phyloP scores from a whole-genome alignment of 345 rosid genomes.

The Iberis pinnata region DNA sequence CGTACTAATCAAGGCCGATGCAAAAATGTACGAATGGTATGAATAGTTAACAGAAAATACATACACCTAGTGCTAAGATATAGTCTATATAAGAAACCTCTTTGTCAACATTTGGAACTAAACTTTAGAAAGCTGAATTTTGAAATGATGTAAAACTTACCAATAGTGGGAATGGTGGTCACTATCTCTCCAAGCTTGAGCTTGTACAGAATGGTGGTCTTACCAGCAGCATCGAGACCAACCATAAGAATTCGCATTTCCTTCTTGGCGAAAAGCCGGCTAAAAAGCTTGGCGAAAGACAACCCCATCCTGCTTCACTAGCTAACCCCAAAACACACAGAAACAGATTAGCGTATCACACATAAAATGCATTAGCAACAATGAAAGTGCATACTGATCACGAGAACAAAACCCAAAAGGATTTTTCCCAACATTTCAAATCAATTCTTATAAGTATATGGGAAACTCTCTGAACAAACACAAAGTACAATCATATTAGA shows the following conservation, averaged over 20 bases:
- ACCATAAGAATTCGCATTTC: constrained; percentile 78
- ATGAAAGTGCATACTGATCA: background rate
- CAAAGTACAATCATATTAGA: background rate
- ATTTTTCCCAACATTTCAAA: background rate
- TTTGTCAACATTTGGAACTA: background rate
- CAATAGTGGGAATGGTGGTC: constrained; percentile 71
- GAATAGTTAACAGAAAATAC: background rate
- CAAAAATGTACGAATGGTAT: background rate
- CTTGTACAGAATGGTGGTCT: constrained; percentile 72
- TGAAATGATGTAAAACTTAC: constrained; percentile 25
- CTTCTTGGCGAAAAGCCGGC: constrained; percentile 32
- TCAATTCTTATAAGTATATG: background rate
- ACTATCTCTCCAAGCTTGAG: constrained; percentile 66
- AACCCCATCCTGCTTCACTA: constrained; percentile 16
- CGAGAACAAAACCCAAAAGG: background rate
- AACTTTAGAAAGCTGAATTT: background rate
- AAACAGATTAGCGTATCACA: background rate
- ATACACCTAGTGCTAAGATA: background rate
- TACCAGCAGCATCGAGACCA: constrained; percentile 72
- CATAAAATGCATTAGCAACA: background rate
- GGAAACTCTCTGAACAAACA: too few species aligned
- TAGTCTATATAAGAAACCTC: background rate
- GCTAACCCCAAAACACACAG: background rate
- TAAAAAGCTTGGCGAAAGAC: constrained; percentile 16
- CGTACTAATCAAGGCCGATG: background rate